A percentile compares a stretch with the other conserved stretches of the same genome.
phyloP scores from a whole-genome alignment of 345 rosid genomes.

The Dimocarpus longan region DNA sequence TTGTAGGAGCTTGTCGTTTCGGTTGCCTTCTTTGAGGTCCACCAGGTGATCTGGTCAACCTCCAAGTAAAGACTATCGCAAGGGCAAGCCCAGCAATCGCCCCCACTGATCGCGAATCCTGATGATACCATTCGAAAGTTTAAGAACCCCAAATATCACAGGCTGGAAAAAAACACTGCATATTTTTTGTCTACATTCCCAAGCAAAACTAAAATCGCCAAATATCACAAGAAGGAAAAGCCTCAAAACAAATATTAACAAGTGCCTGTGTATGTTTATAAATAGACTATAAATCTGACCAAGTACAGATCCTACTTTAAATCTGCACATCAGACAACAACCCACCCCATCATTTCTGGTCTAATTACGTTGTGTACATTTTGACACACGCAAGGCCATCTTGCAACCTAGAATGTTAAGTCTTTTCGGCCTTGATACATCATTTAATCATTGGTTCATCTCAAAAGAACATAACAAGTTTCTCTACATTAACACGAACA shows the following conservation, averaged over 20 bases:
- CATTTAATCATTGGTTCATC: not conserved
- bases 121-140: slow-evolving; percentile 9
- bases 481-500: not conserved
- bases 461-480: not conserved
- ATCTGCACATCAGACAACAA: not conserved
- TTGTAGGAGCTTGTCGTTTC: slow-evolving; percentile 57
- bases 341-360: not conserved
- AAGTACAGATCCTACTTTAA: not conserved
- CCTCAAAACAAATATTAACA: not conserved
- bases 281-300: not conserved
- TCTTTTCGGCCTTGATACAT: not conserved
- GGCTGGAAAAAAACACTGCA: not conserved
- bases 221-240: not conserved
- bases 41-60: slow-evolving; percentile 69
- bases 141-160: slow-evolving; percentile 20
- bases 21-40: slow-evolving; percentile 74
- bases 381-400: not conserved
- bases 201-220: not conserved
- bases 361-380: not conserved
- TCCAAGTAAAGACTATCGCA: slow-evolving; percentile 84
- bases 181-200: not conserved
- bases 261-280: not conserved
- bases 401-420: not conserved
- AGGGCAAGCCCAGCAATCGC: slow-evolving; percentile 96
- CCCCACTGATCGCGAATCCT: slow-evolving; percentile 92